Evolutionary conservation across 352 stramenopile genomes (phyloP).

Genomic region (Phytophthora idaei): DNA sequence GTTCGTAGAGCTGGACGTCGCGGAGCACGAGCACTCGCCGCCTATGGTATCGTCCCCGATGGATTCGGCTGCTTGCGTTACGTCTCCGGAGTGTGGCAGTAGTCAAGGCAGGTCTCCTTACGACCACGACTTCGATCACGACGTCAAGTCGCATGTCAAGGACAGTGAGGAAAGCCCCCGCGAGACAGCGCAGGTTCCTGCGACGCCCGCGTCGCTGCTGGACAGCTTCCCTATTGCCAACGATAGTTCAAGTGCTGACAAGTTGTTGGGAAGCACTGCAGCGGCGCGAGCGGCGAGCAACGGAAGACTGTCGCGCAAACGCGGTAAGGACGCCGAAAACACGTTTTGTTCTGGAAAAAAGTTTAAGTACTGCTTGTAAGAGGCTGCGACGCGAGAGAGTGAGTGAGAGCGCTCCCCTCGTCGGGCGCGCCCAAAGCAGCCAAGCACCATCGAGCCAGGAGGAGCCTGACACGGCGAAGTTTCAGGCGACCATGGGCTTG

Average conservation of each 20-base stretch:
- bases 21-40: slow-evolving; percentile 46
- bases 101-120: slow-evolving; percentile 74
- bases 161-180: slow-evolving; percentile 57
- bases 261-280: slow-evolving; percentile 58
- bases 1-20: slow-evolving; percentile 48
- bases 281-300: slow-evolving; percentile 30
- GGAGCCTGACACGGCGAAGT: slow-evolving; percentile 10
- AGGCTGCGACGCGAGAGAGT: slow-evolving; percentile 32
- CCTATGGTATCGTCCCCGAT: slow-evolving; percentile 56
- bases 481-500: slow-evolving; percentile 20
- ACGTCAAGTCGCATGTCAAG: slow-evolving; percentile 59
- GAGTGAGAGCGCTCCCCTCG: slow-evolving; percentile 13
- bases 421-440: slow-evolving; percentile 15
- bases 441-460: slow-evolving; percentile 21
- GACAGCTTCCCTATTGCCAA: slow-evolving; percentile 66
- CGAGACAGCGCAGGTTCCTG: slow-evolving; percentile 50
- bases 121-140: slow-evolving; percentile 78
- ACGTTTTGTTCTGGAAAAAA: slow-evolving; percentile 66
- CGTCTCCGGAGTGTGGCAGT: slow-evolving; percentile 72
- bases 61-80: slow-evolving; percentile 74
- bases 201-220: slow-evolving; percentile 43
- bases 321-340: slow-evolving; percentile 50
- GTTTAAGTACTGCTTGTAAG: slow-evolving; percentile 68
- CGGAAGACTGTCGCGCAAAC: slow-evolving; percentile 48
- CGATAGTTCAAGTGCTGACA: slow-evolving; percentile 82